phyloP scores from a whole-genome alignment of 257 asterid species.

The Solanum chmielewskii region DNA sequence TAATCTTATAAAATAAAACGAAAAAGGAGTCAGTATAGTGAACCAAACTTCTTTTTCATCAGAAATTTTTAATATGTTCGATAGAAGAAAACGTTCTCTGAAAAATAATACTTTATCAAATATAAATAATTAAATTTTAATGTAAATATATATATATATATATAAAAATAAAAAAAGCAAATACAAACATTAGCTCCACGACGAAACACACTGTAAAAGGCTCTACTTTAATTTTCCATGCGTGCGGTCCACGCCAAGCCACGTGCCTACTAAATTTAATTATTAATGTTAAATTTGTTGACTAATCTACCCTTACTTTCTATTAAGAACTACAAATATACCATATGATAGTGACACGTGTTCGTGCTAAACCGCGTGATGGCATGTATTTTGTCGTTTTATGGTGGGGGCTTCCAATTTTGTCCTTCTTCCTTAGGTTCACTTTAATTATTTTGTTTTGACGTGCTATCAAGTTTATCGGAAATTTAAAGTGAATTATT shows the following conservation, averaged over 20 bases:
- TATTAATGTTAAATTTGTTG: too few species aligned
- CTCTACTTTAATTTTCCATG: not conserved
- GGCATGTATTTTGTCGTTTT: constrained; percentile 13
- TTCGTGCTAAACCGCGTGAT: constrained; percentile 19
- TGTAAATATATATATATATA: too few species aligned
- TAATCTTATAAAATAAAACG: too few species aligned
- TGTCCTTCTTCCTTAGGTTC: not conserved
- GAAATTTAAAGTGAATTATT: too few species aligned
- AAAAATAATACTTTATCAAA: accelerated
- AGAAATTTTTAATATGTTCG: too few species aligned
- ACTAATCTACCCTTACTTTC: not conserved
- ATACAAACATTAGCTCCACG: not conserved
- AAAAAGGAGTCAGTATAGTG: too few species aligned
- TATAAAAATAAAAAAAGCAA: not conserved
- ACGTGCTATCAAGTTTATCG: too few species aligned
- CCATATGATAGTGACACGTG: constrained; percentile 3
- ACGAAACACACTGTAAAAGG: not conserved
- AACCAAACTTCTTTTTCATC: accelerated
- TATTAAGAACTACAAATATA: not conserved
- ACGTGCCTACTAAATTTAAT: constrained; percentile 12
- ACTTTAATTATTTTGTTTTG: too few species aligned
- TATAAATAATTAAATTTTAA: too few species aligned
- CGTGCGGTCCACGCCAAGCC: constrained; percentile 22
- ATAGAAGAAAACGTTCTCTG: accelerated
- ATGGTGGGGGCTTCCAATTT: not conserved